These are phyloP conservation scores for Nicotiana knightiana DNA, from an alignment of 257 asterid species.

Conservation along the genomic window DNA sequence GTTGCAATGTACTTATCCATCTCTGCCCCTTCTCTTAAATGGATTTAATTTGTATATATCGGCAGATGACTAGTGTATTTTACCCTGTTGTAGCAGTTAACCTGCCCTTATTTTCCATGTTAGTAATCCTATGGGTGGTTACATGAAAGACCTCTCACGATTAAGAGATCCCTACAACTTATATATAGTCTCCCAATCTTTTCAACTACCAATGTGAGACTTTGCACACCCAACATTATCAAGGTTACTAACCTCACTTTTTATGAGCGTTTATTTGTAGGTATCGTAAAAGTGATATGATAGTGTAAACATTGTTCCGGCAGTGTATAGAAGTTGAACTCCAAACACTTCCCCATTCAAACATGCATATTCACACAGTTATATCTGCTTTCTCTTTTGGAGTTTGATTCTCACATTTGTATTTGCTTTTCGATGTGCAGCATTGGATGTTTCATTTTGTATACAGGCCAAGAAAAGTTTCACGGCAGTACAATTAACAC, in stretches of 20 bases:
- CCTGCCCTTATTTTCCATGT: not conserved
- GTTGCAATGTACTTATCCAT: not conserved
- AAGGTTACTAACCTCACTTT: not conserved
- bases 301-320: not conserved
- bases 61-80: not conserved
- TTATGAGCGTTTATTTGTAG: not conserved
- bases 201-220: no score
- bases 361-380: not conserved
- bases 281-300: not conserved
- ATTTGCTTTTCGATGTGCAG: conserved; percentile 14
- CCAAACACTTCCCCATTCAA: not conserved
- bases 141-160: no score
- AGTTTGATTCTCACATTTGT: not conserved
- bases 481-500: conserved; percentile 26
- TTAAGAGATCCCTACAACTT: no score
- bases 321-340: not conserved
- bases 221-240: no score
- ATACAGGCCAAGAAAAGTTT: conserved; percentile 26
- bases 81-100: not conserved
- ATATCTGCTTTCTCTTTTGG: not conserved
- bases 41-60: not conserved
- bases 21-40: not conserved
- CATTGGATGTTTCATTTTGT: conserved; percentile 13
- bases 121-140: not conserved
- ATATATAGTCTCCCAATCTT: no score